Base-by-base conservation (phyloP, 1,139 yeast genomes). In the Pichia sp. region DNA sequence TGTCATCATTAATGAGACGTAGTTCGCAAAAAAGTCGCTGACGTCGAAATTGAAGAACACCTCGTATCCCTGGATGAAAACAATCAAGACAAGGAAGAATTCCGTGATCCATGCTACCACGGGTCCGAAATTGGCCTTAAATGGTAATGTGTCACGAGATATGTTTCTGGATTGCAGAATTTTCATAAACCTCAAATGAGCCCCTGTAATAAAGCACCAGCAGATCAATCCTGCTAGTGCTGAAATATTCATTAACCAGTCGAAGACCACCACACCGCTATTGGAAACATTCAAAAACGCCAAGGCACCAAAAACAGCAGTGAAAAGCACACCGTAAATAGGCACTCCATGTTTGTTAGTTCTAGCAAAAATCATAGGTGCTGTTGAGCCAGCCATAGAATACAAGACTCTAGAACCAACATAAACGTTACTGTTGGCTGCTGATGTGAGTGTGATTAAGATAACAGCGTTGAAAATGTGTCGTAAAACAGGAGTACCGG, bases 201-300 rank as follows among this genome's bases (percentile, higher is more conserved):
- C 76, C 52, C 78, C 69, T 7, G 85, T 77, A 58, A 86, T 85
- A 70, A 82, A 79, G 54, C 84, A 79, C 93, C 93, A 86, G 8
- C 88, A 79, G 61, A 85, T 82, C 63, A 85, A 76, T 51, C 92
- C 92, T 5, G 90, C 84, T 48, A 86, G 85, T 29, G 90, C 87
- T 40, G 90, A 80, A 61, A 92, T 84, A 71, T 88, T 89, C 62
- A 90, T 79, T 60, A 92, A 79, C 92, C 96, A 92, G 62, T 78
- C 73, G 74, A 90, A 92, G 8, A 90, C 97, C n/a, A 79, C 75
- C 36, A 75, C 73, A 52, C 96, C 95, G 54, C 75, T 70, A 13
- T 70, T 68, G 38, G 86, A 78, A 57, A 82, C 75, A 44, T 85
- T 88, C 76, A 92, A 76, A 69, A 82, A 85, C 1, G 90, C 90